A percentile compares a stretch with the other conserved stretches of the same genome.
phyloP scores from a whole-genome alignment of 2,329 filamentous ascomycete genomes.

The Trichocomaceae sp. region DNA sequence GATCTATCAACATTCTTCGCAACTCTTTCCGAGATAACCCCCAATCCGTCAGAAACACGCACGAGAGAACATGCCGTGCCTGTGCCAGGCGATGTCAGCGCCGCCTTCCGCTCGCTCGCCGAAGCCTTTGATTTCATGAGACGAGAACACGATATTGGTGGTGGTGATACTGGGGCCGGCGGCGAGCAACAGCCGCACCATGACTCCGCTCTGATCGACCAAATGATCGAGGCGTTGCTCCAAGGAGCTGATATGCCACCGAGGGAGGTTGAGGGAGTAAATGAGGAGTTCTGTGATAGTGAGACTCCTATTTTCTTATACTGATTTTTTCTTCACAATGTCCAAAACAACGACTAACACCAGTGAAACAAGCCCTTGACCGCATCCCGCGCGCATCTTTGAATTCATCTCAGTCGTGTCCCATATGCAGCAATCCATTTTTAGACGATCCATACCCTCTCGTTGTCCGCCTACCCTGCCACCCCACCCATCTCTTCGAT shows the following conservation, averaged over 20 bases:
- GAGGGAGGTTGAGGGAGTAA: conserved; percentile 54
- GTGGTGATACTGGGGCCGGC: conserved; percentile 31
- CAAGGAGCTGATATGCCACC: conserved; percentile 54
- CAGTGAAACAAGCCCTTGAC: conserved; percentile 43
- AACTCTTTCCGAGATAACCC: conserved; percentile 53
- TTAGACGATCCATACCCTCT: conserved; percentile 59
- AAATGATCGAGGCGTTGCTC: conserved; percentile 52
- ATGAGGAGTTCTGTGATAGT: conserved; percentile 54
- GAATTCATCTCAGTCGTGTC: conserved; percentile 49
- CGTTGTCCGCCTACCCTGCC: conserved; percentile 56
- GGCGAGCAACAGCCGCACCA: conserved; percentile 17
- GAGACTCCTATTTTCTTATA: conserved; percentile 13
- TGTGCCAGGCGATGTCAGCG: conserved; percentile 54
- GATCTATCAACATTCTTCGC: conserved; percentile 61
- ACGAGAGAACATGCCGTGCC: conserved; percentile 54
- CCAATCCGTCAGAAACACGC: conserved; percentile 41
- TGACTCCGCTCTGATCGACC: conserved; percentile 37
- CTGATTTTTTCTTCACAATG: not conserved
- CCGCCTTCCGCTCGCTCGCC: conserved; percentile 53
- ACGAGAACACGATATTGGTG: conserved; percentile 29
- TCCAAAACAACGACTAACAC: not conserved
- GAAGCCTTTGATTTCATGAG: conserved; percentile 57
- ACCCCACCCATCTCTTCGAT: conserved; percentile 57
- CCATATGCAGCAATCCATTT: conserved; percentile 56
- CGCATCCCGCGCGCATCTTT: conserved; percentile 52